These are phyloP conservation scores for Curvularia hawaiiensis DNA, from an alignment of 2,329 filamentous ascomycete genomes.

Conservation along the genomic window DNA sequence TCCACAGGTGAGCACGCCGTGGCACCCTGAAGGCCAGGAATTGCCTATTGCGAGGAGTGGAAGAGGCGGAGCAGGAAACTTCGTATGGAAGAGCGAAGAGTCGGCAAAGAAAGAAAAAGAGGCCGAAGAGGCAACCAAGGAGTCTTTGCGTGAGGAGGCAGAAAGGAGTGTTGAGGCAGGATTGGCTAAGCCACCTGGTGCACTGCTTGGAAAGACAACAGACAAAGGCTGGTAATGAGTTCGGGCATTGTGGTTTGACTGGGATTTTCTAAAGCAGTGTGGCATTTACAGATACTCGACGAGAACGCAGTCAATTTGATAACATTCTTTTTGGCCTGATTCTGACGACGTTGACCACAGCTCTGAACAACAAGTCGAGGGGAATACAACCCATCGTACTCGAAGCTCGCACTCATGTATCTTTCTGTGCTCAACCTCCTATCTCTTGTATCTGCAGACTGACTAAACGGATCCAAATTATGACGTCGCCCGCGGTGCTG, in stretches of 20 bases:
- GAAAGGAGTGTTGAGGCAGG: conserved; percentile 50
- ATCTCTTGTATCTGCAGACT: neutral
- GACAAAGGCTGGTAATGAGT: conserved; percentile 27
- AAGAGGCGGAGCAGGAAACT: conserved; percentile 56
- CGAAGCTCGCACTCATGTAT: neutral
- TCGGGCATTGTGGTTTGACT: neutral
- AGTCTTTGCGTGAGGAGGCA: conserved; percentile 41
- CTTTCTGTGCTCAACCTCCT: no score
- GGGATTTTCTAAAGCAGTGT: neutral
- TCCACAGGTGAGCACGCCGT: conserved; percentile 40
- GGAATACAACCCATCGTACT: neutral
- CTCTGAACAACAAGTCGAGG: neutral
- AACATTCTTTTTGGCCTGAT: neutral
- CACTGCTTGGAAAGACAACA: conserved; percentile 45
- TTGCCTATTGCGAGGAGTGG: conserved; percentile 46
- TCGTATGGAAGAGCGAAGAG: conserved; percentile 49
- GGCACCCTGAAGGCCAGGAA: conserved; percentile 42
- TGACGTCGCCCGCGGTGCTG: conserved; percentile 19
- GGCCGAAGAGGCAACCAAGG: conserved; percentile 26
- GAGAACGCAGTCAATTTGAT: neutral
- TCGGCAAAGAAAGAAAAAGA: conserved; percentile 32
- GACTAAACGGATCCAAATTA: neutral
- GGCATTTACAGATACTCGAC: neutral
- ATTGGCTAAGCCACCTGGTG: conserved; percentile 48
- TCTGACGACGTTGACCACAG: neutral